phyloP scores from a whole-genome alignment of 495 filamentous ascomycete genomes.

The Aspergillus ellipticus region DNA sequence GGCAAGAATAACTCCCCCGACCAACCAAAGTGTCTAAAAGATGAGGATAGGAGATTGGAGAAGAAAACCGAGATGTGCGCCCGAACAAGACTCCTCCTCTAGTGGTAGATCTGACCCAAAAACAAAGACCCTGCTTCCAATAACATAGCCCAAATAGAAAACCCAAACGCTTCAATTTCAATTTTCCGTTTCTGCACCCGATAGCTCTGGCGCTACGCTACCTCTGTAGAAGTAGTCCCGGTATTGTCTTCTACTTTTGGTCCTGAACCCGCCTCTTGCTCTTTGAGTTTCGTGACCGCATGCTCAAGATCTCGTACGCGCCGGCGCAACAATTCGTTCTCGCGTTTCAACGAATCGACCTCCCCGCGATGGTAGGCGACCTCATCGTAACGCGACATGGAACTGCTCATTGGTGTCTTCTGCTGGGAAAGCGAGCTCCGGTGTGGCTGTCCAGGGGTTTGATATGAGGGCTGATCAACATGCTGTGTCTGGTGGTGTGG shows the following conservation, averaged over 20 bases:
- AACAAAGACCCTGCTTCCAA: neutral
- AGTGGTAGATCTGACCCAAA: neutral
- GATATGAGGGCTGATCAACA: conserved; percentile 26
- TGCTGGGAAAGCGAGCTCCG: conserved; percentile 31
- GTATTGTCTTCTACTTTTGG: conserved; percentile 6
- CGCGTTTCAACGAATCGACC: conserved; percentile 66
- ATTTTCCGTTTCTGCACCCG: neutral
- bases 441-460: conserved; percentile 27
- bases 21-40: conserved; percentile 5
- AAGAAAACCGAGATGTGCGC: neutral
- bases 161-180: neutral
- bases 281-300: conserved; percentile 27
- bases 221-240: neutral
- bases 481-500: conserved; percentile 25
- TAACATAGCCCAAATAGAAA: neutral
- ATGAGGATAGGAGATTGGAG: neutral
- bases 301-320: conserved; percentile 72
- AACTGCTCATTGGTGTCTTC: conserved; percentile 18
- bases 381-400: conserved; percentile 61
- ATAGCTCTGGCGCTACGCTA: neutral
- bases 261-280: conserved; percentile 4
- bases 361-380: conserved; percentile 63
- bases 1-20: conserved; percentile 5
- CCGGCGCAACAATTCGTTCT: conserved; percentile 74
- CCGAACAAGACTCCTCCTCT: neutral